phyloP scores from a whole-genome alignment of 2,329 filamentous ascomycete genomes.

The Monilinia fructigena region DNA sequence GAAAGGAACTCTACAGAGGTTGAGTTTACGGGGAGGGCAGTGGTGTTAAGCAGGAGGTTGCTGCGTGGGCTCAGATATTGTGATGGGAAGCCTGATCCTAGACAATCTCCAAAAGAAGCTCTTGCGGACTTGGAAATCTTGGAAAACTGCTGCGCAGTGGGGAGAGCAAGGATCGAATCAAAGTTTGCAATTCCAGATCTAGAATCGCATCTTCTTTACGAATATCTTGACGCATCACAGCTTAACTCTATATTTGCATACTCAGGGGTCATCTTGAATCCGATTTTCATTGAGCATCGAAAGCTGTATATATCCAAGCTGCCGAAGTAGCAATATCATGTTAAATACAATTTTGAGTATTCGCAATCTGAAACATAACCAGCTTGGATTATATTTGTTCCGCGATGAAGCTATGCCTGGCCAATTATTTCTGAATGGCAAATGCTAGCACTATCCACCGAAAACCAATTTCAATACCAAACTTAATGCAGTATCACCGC shows the following conservation, averaged over 20 bases:
- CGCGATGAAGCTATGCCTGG: neutral
- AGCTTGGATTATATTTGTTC: neutral
- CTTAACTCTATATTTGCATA: neutral
- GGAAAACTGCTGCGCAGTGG: conserved; percentile 41
- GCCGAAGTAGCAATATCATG: neutral
- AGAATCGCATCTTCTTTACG: neutral
- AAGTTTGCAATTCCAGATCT: conserved; percentile 34
- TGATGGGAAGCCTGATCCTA: conserved; percentile 31
- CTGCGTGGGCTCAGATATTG: conserved; percentile 37
- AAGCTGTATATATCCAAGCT: neutral
- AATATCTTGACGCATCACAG: neutral
- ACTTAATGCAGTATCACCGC: conserved; percentile 22
- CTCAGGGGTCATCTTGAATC: neutral
- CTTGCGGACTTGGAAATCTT: conserved; percentile 38
- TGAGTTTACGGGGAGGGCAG: conserved; percentile 37
- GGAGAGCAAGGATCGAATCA: conserved; percentile 36
- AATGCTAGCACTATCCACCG: neutral
- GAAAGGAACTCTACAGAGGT: conserved; percentile 29
- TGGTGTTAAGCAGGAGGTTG: conserved; percentile 39
- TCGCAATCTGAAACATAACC: neutral
- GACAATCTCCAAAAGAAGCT: conserved; percentile 34
- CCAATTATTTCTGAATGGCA: neutral
- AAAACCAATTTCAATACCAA: neutral
- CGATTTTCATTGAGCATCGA: neutral
- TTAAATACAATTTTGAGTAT: neutral